These are phyloP conservation scores for Fallopia convolvulus DNA, from an alignment of 148 eudicot genomes.

Conservation along the genomic window DNA sequence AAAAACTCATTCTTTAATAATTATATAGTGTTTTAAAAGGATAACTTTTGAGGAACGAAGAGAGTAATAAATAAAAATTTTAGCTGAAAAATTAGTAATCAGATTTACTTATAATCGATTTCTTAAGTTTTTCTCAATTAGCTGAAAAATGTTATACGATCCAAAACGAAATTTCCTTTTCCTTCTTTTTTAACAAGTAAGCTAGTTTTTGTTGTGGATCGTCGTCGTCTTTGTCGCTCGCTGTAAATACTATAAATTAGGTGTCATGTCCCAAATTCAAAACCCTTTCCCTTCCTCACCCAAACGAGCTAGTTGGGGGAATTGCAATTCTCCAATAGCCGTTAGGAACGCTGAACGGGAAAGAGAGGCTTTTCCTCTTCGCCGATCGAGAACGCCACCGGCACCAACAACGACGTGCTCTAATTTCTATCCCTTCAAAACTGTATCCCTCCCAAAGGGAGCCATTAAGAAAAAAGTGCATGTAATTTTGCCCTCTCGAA, in stretches of 20 bases:
- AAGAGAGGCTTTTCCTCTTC: not conserved
- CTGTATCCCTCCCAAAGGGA: not conserved
- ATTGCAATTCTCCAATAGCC: not conserved
- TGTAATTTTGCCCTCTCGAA: not conserved
- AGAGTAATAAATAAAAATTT: too few relatives aligned
- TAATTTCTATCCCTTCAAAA: not conserved
- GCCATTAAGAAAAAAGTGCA: not conserved
- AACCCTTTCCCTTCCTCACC: constrained; percentile 3
- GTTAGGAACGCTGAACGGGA: not conserved
- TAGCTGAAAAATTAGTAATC: too few relatives aligned
- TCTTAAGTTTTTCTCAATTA: too few relatives aligned
- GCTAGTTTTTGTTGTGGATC: not conserved
- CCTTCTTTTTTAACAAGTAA: too few relatives aligned
- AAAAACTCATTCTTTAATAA: too few relatives aligned
- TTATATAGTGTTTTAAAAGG: too few relatives aligned
- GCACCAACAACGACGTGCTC: not conserved
- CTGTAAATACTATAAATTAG: not conserved
- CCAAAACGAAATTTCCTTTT: too few relatives aligned
- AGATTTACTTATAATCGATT: too few relatives aligned
- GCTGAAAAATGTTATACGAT: too few relatives aligned
- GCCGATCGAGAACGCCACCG: not conserved
- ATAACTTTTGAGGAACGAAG: too few relatives aligned
- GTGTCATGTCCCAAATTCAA: not conserved
- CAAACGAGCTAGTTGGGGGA: not conserved
- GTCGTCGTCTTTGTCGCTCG: not conserved